These are phyloP conservation scores for Phytophthora ramorum DNA, from an alignment of 352 stramenopile genomes.

Conservation along the genomic window DNA sequence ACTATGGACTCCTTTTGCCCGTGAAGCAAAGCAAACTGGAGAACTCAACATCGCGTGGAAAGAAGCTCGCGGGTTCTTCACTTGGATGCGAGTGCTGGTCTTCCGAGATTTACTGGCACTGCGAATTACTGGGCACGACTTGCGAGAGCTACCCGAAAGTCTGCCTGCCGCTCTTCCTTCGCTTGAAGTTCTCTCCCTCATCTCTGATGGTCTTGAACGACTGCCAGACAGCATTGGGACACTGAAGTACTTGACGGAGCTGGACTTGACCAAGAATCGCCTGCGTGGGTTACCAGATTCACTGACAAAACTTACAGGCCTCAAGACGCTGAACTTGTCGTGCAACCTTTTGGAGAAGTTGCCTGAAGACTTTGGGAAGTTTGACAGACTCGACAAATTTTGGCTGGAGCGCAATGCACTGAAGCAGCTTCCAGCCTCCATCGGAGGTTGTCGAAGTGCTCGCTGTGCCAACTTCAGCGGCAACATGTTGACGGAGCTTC, in stretches of 20 bases:
- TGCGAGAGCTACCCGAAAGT: conserved; percentile 39
- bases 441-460: conserved; percentile 42
- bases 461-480: conserved; percentile 50
- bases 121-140: conserved; percentile 56
- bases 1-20: conserved; percentile 59
- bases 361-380: conserved; percentile 47
- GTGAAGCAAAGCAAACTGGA: conserved; percentile 40
- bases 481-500: conserved; percentile 49
- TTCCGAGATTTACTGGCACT: conserved; percentile 57
- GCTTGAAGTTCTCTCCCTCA: conserved; percentile 60
- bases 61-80: conserved; percentile 57
- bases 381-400: conserved; percentile 47
- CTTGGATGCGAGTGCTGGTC: conserved; percentile 50
- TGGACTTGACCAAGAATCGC: conserved; percentile 75
- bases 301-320: conserved; percentile 41
- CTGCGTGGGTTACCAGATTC: conserved; percentile 54
- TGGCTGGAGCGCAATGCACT: conserved; percentile 66
- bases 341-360: conserved; percentile 59
- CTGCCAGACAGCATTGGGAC: conserved; percentile 55
- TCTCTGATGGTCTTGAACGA: conserved; percentile 50
- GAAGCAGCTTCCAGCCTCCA: conserved; percentile 45
- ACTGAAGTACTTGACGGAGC: conserved; percentile 42
- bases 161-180: conserved; percentile 37
- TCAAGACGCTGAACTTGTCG: conserved; percentile 57
- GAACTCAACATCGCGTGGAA: conserved; percentile 82